Percentiles rank a stretch among this genome's conserved stretches.
These are phyloP conservation scores for Paraurostyla sp. DNA, from an alignment of 73 alveolate species.

Conservation along the genomic window DNA sequence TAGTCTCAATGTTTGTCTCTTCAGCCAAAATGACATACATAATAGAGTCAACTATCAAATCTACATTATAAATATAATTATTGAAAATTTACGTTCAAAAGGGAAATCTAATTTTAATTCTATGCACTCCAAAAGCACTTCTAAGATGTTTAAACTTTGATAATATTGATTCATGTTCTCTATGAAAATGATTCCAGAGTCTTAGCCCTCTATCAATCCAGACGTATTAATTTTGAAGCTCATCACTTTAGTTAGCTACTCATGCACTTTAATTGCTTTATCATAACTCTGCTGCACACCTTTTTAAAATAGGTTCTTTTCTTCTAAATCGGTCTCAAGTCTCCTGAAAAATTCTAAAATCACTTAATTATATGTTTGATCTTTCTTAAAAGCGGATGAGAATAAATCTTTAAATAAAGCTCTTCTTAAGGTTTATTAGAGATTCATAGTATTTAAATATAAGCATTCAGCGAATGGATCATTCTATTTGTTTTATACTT, in stretches of 20 bases:
- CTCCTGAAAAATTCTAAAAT: slow-evolving; percentile 29
- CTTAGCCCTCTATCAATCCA: not conserved
- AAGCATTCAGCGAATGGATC: slow-evolving; percentile 47
- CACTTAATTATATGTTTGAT: not conserved
- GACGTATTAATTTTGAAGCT: not conserved
- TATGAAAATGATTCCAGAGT: slow-evolving; percentile 16
- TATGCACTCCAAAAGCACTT: slow-evolving; percentile 35
- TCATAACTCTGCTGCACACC: slow-evolving; percentile 7
- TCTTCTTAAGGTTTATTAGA: slow-evolving; percentile 32
- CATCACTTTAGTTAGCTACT: not conserved
- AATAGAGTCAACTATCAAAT: slow-evolving; percentile 52
- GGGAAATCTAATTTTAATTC: slow-evolving; percentile 66
- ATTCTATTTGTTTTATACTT: not conserved
- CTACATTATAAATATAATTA: not conserved
- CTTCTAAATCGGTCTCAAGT: not conserved
- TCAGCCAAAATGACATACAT: slow-evolving; percentile 39
- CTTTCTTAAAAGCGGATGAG: not conserved
- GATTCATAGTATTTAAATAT: slow-evolving; percentile 1
- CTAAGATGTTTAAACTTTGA: not conserved
- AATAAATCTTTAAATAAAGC: slow-evolving; percentile 10
- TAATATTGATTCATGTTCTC: not conserved
- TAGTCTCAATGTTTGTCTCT: slow-evolving; percentile 21
- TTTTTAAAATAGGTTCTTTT: not conserved
- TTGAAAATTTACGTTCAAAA: slow-evolving; percentile 44
- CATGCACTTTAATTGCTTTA: not conserved